These are phyloP conservation scores for Euphrasia confusa DNA, from an alignment of 257 asterid genomes.

Conservation along the genomic window DNA sequence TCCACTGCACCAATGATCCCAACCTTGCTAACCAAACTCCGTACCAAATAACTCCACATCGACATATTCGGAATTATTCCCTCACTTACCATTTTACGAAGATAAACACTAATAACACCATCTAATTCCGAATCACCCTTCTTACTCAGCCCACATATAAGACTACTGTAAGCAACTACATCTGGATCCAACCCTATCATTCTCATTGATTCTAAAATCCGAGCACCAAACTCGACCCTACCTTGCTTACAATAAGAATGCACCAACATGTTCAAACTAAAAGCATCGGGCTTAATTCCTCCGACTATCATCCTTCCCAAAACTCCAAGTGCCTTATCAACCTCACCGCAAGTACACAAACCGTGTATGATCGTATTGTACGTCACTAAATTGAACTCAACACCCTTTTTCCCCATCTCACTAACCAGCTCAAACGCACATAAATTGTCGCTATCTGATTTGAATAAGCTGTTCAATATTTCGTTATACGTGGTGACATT, in stretches of 20 bases:
- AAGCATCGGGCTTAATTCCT: slow-evolving; percentile 55
- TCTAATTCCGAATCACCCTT: slow-evolving; percentile 42
- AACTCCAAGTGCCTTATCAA: slow-evolving; percentile 42
- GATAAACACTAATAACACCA: slow-evolving; percentile 34
- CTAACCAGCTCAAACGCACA: slow-evolving; percentile 47
- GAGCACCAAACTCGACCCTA: slow-evolving; percentile 41
- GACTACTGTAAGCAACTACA: slow-evolving; percentile 51
- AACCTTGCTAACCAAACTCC: slow-evolving; percentile 47
- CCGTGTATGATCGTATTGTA: slow-evolving; percentile 66
- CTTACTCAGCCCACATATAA: slow-evolving; percentile 49
- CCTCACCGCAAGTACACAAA: slow-evolving; percentile 38
- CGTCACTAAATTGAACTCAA: slow-evolving; percentile 51
- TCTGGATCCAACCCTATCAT: slow-evolving; percentile 45
- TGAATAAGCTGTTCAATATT: slow-evolving; percentile 58
- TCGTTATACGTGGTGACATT: slow-evolving; percentile 59
- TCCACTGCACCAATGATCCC: slow-evolving; percentile 39
- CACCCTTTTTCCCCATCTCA: slow-evolving; percentile 51
- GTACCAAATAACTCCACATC: slow-evolving; percentile 62
- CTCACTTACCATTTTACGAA: slow-evolving; percentile 56
- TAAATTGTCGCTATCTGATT: slow-evolving; percentile 23
- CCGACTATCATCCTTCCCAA: slow-evolving; percentile 58
- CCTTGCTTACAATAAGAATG: slow-evolving; percentile 56
- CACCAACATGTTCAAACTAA: slow-evolving; percentile 56
- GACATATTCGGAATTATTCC: slow-evolving; percentile 58
- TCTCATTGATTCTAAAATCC: slow-evolving; percentile 43